Percentiles rank a stretch among this genome's conserved stretches.
phyloP scores from a whole-genome alignment of 1,284 basidiomycete species.

The Fistulinella cinereoalba region DNA sequence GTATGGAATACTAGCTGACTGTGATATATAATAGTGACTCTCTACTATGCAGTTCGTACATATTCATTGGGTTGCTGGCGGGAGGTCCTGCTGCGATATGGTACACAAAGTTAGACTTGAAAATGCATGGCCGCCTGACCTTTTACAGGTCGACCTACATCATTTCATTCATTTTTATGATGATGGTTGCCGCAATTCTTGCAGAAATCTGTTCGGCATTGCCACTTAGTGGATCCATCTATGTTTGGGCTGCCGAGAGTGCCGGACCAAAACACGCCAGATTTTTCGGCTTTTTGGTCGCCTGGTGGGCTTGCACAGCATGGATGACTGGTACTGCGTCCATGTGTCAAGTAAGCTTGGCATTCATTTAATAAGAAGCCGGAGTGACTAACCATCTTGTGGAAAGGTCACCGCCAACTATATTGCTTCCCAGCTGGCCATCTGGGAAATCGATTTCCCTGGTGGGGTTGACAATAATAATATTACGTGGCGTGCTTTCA shows the following conservation, averaged over 20 bases:
- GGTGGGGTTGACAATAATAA: constrained; percentile 69
- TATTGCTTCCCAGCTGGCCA: constrained; percentile 74
- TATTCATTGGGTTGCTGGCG: constrained; percentile 79
- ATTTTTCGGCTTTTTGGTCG: constrained; percentile 83
- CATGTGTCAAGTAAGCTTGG: constrained; percentile 65
- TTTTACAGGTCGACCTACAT: constrained; percentile 70
- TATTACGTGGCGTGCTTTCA: constrained; percentile 77
- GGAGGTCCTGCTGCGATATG: constrained; percentile 84
- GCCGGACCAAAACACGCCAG: constrained; percentile 80
- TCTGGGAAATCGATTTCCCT: constrained; percentile 77
- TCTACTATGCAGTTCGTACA: constrained; percentile 50
- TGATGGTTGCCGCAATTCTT: constrained; percentile 78
- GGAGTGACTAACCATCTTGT: constrained; percentile 4
- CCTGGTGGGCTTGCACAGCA: constrained; percentile 86
- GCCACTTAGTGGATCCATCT: constrained; percentile 84
- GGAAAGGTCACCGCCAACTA: constrained; percentile 87
- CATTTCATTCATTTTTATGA: constrained; percentile 79
- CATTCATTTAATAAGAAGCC: not conserved
- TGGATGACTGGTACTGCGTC: constrained; percentile 88
- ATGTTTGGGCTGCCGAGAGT: constrained; percentile 87
- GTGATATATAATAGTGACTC: not conserved
- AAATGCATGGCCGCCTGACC: too few species aligned
- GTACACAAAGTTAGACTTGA: constrained; percentile 42
- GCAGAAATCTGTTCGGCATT: constrained; percentile 86
- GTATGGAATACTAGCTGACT: constrained; percentile 36